Percentiles rank a stretch among this genome's conserved stretches.
Conservation (phyloP, 2,329 filamentous ascomycete genomes). For the Talaromyces sp. region DNA sequence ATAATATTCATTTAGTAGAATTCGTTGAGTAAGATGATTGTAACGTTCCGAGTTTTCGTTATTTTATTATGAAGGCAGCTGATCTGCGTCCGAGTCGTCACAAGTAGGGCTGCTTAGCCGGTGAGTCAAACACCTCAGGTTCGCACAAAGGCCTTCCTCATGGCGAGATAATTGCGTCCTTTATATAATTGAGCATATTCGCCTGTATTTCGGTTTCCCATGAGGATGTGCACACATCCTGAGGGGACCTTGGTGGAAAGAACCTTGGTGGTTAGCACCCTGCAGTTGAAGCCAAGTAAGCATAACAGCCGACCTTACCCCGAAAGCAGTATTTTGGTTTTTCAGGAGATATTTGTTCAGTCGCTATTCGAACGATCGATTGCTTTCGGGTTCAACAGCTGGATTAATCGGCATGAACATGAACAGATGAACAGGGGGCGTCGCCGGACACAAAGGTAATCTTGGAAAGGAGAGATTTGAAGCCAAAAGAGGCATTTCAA, state of each 20-base stretch:
- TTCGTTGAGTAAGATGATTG: neutral
- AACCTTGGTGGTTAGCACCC: neutral
- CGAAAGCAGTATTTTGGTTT: neutral
- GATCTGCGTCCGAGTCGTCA: neutral
- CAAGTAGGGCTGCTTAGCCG: neutral
- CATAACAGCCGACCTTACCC: neutral
- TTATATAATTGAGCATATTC: neutral
- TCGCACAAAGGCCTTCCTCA: neutral
- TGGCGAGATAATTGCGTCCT: neutral
- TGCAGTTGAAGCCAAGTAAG: neutral
- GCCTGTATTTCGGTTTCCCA: neutral
- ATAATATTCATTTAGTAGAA: neutral
- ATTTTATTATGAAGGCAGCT: neutral
- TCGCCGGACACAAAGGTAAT: neutral
- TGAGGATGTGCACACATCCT: constrained; percentile 1
- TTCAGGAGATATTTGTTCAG: neutral
- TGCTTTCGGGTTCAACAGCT: neutral
- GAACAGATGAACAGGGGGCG: no score
- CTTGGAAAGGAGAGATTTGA: neutral
- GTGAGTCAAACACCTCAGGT: neutral
- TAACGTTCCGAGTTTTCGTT: neutral
- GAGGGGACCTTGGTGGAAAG: neutral
- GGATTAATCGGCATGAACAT: neutral
- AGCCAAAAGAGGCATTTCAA: neutral
- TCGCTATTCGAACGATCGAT: neutral